Base-by-base conservation (phyloP, 2,329 filamentous ascomycete genomes). In the Aureobasidium mangrovei region DNA sequence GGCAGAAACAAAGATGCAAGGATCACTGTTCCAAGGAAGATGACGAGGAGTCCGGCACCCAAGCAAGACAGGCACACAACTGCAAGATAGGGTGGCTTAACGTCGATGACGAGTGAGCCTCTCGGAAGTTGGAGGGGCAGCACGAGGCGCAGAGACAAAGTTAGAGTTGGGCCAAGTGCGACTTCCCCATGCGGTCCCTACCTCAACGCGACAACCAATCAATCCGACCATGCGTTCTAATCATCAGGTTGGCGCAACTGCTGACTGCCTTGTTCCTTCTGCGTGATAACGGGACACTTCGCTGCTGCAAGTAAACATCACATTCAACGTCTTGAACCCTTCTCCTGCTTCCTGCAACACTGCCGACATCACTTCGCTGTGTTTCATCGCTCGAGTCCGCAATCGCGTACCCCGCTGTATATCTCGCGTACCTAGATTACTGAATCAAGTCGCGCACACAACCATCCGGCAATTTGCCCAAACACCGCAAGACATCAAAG, bases 401-500 rank as follows among this genome's bases (percentile, higher is more conserved):
- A 35, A 53, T 53, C 48, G 48, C 48, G 48, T 36, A 43, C 48
- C 39, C 39, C 48, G 40, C 48, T 38, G 39, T 41, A 29, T 38
- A 53, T 43, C 40, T 53, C 48, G 48, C 48, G 48, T 53, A 51
- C 38, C 47, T 42, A 53, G 39, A 43, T 53, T 53, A 53, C 48
- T 44, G 39, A 43, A 43, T 38, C 48, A 36, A 43, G 48, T 36
- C 40, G 48, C 48, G 39, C 48, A 53, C 48, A 53, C 48, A 53
- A 48, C 45, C 45, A 48, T 36, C 7, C 35, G 31, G 45, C 45
- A 48, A 48, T 48, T 48, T 48, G 40, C 47, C 47, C 29, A 51
- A 10, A 42, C 29, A 35, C 38, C 47, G 31, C 35, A 51, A 51
- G 38, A 35, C 38, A 27, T 28, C 29, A 6, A 9, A 51, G 38